Conservation (phyloP, 148 eudicot genomes). For the Chenopodium suecicum region DNA sequence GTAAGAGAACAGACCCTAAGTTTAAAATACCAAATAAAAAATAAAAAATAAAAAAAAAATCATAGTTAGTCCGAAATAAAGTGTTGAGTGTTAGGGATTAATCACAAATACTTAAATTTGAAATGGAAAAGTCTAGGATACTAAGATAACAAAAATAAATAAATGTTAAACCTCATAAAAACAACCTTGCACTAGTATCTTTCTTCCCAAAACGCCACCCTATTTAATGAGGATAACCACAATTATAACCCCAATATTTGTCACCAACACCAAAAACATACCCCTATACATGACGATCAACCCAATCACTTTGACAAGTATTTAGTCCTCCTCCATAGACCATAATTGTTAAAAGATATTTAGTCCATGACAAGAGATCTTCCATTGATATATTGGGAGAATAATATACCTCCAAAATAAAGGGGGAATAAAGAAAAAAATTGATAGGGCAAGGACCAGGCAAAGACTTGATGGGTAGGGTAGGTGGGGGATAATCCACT, state of each 20-base stretch:
- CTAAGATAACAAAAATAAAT: too few species aligned
- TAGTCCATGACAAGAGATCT: background rate
- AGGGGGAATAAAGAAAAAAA: background rate
- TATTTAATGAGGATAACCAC: background rate
- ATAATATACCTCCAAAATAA: background rate
- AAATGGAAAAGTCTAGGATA: too few species aligned
- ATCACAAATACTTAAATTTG: too few species aligned
- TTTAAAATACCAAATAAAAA: too few species aligned
- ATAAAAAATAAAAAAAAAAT: too few species aligned
- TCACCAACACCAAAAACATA: too few species aligned
- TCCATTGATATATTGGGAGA: background rate
- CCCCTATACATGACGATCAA: too few species aligned
- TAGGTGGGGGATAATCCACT: constrained; percentile 24
- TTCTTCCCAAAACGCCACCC: background rate
- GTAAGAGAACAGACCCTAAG: too few species aligned
- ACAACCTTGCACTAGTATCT: background rate
- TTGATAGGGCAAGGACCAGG: constrained; percentile 18
- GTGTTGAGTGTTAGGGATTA: too few species aligned
- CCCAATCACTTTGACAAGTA: too few species aligned
- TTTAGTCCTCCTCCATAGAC: background rate
- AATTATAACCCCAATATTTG: background rate
- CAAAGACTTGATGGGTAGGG: background rate
- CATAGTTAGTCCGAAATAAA: too few species aligned
- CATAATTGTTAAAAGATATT: background rate
- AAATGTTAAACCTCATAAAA: too few species aligned